Percentiles rank a stretch among this genome's conserved stretches.
Conservation (phyloP, 176 grass and related monocot species). For the Oryza punctata region DNA sequence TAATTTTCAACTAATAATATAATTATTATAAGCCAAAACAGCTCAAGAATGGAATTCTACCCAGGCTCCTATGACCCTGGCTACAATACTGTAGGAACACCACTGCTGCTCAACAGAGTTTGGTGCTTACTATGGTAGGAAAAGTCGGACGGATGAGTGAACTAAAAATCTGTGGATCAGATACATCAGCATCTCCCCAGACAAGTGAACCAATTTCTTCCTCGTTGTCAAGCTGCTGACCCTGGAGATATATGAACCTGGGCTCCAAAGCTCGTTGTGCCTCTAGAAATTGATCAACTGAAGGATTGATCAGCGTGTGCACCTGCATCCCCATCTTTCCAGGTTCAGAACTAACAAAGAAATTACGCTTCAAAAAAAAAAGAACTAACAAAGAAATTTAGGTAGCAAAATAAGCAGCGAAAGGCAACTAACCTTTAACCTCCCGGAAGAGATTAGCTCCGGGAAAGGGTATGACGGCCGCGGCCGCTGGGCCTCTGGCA, state of each 20-base stretch:
- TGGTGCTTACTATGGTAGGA: slow-evolving; percentile 64
- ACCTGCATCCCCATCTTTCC: slow-evolving; percentile 46
- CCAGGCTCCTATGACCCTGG: too few species aligned
- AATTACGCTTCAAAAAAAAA: too few species aligned
- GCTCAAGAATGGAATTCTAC: too few species aligned
- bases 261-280: slow-evolving; percentile 49
- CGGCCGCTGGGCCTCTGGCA: slow-evolving; percentile 14
- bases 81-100: too few species aligned
- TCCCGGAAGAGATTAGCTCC: slow-evolving; percentile 51
- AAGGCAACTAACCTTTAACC: slow-evolving; percentile 47
- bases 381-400: too few species aligned
- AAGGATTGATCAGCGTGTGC: slow-evolving; percentile 64
- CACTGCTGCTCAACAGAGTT: too few species aligned
- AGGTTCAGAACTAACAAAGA: slow-evolving; percentile 5
- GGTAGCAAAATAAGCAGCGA: background rate
- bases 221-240: slow-evolving; percentile 60
- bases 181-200: slow-evolving; percentile 55
- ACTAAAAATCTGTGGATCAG: slow-evolving; percentile 44
- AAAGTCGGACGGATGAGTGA: slow-evolving; percentile 53
- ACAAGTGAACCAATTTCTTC: slow-evolving; percentile 67
- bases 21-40: too few species aligned
- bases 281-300: slow-evolving; percentile 53
- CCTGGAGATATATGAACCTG: slow-evolving; percentile 61
- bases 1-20: too few species aligned
- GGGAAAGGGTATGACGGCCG: slow-evolving; percentile 51